Base-by-base conservation (phyloP, 345 rosid species). In the Hypericum perforatum region DNA sequence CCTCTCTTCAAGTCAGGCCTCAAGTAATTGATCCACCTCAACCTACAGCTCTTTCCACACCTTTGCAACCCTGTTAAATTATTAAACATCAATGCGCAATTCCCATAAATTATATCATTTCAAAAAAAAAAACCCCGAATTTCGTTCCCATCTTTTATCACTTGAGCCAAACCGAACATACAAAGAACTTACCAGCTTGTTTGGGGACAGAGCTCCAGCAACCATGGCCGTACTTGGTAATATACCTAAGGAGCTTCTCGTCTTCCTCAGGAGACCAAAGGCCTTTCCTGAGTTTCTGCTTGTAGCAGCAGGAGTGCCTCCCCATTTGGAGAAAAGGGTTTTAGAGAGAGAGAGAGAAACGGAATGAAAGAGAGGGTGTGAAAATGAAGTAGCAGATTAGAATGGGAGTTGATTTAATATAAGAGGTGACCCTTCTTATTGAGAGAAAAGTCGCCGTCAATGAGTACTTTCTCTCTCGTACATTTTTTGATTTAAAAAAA, bases 191-290 rank as follows among this genome's bases (percentile, higher is more conserved):
- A 46, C 50, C 50, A 13, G 50, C 50, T 46, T 46, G 50, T 46
- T 46, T 46, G 50, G 50, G 50, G 50, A 46, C 50, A 14, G 50
- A 46, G 50, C 50, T 46, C 50, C 50, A 46, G 50, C 50, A 46
- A 9, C 50, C 50, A 46, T 46, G 50, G 32, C 50, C 50, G 50
- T 10, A 46, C 29, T 46, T 46, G 50, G 50, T 46, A 32, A 46
- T 46, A 13, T 46, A 32, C 8, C 50, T 16, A 9, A 46, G 50
- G 50, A 46, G 50, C 10, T 46, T 46, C 50, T 46, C 50, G 50
- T 46, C 50, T 12, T 46, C 50, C 22, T 46, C 50, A 46, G 50
- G 50, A 10, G 50, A 46, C 50, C 50, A 46, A 13, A 46, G 14
- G 6, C 50, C 50, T 7, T 46, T 46, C 14, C 50, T 46, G 50